Conservation (phyloP, 805 yeast species). For the Zygosaccharomyces rouxii region DNA sequence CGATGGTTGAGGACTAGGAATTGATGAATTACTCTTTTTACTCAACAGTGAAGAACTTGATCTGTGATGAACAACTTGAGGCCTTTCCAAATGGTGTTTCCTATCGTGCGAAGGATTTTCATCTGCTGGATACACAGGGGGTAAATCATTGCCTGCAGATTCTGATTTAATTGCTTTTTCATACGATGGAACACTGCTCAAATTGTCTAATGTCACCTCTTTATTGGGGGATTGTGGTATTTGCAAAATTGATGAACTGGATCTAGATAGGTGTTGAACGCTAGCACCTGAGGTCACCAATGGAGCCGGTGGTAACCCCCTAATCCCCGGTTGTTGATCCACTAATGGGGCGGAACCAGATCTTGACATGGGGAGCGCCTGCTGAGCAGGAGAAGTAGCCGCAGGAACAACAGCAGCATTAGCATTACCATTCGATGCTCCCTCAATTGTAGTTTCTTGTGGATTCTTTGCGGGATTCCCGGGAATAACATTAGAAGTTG, state of each 20-base stretch:
- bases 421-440: not conserved
- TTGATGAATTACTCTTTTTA: conserved; percentile 10
- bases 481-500: conserved; percentile 2
- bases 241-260: conserved; percentile 12
- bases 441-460: not conserved
- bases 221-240: conserved; percentile 38
- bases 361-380: not conserved
- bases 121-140: conserved; percentile 58
- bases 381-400: not conserved
- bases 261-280: conserved; percentile 2
- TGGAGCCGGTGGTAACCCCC: not conserved
- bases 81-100: conserved; percentile 23
- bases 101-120: not conserved
- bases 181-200: conserved; percentile 82
- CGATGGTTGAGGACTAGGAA: conserved; percentile 11
- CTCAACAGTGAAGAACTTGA: conserved; percentile 23
- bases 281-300: conserved; percentile 2
- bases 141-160: conserved; percentile 46
- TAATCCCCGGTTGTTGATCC: not conserved
- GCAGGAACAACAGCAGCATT: not conserved
- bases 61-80: conserved; percentile 27
- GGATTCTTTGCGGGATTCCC: not conserved
- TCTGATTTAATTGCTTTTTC: conserved; percentile 65
- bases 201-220: conserved; percentile 40
- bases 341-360: conserved; percentile 2